Conservation (phyloP, 139 green algal genomes). For the Coccomyxa sp. region DNA sequence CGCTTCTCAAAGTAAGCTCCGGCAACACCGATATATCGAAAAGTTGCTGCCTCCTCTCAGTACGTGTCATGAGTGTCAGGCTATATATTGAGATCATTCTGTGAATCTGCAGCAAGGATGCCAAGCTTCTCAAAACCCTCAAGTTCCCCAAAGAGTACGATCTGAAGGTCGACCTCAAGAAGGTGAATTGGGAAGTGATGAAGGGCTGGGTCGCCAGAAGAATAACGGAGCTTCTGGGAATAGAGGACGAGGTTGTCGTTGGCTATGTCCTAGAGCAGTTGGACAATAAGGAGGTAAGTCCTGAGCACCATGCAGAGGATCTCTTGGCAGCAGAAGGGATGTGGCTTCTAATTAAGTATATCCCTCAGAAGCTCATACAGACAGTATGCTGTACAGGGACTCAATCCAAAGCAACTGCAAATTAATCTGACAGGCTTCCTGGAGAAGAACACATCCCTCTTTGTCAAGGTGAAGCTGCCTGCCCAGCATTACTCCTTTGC, state of each 20-base stretch:
- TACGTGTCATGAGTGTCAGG: too few species aligned
- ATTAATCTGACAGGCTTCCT: constrained; percentile 84
- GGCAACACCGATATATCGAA: too few species aligned
- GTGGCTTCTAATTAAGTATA: not conserved
- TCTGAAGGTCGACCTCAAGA: constrained; percentile 69
- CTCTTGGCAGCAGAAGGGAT: not conserved
- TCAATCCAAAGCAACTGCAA: constrained; percentile 73
- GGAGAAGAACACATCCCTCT: constrained; percentile 86
- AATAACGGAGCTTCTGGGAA: constrained; percentile 87
- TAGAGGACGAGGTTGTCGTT: constrained; percentile 96
- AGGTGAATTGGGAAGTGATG: constrained; percentile 88
- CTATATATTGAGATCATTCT: not conserved
- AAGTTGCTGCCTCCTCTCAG: too few species aligned
- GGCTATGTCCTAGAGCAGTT: constrained; percentile 86
- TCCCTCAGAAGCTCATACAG: not conserved
- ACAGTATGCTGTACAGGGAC: constrained; percentile 24
- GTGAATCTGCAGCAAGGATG: constrained; percentile 56
- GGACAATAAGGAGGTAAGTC: constrained; percentile 55
- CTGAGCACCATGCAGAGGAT: too few species aligned
- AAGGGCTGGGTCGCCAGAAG: constrained; percentile 89
- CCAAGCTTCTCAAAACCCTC: constrained; percentile 61
- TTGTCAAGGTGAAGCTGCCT: constrained; percentile 78
- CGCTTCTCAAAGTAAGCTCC: constrained; percentile 21
- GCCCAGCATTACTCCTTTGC: too few species aligned
- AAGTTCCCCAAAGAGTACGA: constrained; percentile 75